These are phyloP conservation scores for Saturnispora galanensis DNA, from an alignment of 805 yeast genomes.

Conservation along the genomic window DNA sequence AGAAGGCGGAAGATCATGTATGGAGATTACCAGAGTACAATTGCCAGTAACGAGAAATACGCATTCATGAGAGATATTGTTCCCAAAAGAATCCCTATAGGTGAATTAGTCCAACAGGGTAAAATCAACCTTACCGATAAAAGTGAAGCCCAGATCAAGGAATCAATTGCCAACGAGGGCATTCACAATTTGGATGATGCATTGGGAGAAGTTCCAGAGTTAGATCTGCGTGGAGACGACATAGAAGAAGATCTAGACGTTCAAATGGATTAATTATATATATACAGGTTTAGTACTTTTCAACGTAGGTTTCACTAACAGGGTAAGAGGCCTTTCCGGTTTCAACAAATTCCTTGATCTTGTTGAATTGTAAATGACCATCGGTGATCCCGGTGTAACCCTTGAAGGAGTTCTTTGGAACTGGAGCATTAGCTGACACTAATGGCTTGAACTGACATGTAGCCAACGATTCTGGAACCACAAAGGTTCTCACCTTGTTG, in stretches of 20 bases:
- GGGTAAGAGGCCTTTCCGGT: constrained; percentile 47
- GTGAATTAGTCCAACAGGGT: constrained; percentile 36
- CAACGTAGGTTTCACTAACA: constrained; percentile 21
- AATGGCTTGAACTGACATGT: constrained; percentile 50
- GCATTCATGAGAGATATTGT: constrained; percentile 56
- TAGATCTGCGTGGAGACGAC: background rate
- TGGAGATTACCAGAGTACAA: constrained; percentile 60
- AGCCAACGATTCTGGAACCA: constrained; percentile 48
- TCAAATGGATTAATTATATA: constrained; percentile 1
- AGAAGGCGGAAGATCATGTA: constrained; percentile 63
- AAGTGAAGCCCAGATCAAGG: constrained; percentile 7
- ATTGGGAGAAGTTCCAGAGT: constrained; percentile 3
- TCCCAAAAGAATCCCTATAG: constrained; percentile 48
- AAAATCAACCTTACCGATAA: constrained; percentile 24
- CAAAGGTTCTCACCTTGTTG: constrained; percentile 82
- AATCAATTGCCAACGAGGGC: background rate
- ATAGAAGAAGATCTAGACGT: constrained; percentile 4
- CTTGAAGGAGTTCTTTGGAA: constrained; percentile 52
- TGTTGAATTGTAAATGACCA: constrained; percentile 60
- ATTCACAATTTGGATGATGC: background rate
- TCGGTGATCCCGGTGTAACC: constrained; percentile 67
- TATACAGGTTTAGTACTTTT: constrained; percentile 21
- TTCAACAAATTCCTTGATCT: constrained; percentile 66
- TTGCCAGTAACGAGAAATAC: constrained; percentile 46
- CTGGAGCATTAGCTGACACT: constrained; percentile 66